Conservation (phyloP, 371 early-diverging fungal species). For the Saksenaea oblongispora region DNA sequence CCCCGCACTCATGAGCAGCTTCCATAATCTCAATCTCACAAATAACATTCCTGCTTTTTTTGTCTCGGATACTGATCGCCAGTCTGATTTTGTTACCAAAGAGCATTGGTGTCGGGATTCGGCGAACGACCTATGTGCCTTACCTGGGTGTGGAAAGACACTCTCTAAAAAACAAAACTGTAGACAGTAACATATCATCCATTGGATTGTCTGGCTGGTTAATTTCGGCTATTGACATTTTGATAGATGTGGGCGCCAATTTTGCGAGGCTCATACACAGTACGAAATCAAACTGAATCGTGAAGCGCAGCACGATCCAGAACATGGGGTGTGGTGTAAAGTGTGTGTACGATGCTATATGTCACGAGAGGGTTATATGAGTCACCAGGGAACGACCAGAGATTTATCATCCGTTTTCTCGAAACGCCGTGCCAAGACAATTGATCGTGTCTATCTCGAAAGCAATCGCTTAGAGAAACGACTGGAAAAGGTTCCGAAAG, state of each 20-base stretch:
- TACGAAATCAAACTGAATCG: constrained; percentile 70
- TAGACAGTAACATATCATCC: constrained; percentile 25
- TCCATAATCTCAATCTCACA: constrained; percentile 20
- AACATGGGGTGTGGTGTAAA: constrained; percentile 71
- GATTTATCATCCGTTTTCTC: constrained; percentile 57
- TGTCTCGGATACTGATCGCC: constrained; percentile 35
- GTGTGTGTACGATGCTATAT: constrained; percentile 76
- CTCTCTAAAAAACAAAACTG: constrained; percentile 54
- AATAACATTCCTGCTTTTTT: constrained; percentile 28
- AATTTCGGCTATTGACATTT: neutral
- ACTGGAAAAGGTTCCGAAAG: constrained; percentile 67
- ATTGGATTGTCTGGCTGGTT: neutral
- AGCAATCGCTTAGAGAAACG: constrained; percentile 86
- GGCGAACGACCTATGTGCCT: constrained; percentile 39
- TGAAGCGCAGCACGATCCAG: constrained; percentile 73
- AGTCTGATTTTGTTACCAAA: constrained; percentile 41
- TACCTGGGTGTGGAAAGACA: constrained; percentile 39
- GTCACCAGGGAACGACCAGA: constrained; percentile 55
- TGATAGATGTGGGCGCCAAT: constrained; percentile 71
- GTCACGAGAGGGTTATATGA: constrained; percentile 52
- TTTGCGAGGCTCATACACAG: constrained; percentile 70
- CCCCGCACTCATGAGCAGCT: constrained; percentile 26
- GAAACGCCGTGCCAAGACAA: constrained; percentile 56
- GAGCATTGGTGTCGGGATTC: constrained; percentile 60
- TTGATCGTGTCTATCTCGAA: constrained; percentile 74